Percentiles rank a stretch among this genome's conserved stretches.
These are phyloP conservation scores for Tolypocladium amazonense DNA, from an alignment of 2,329 filamentous ascomycete genomes.

Conservation along the genomic window DNA sequence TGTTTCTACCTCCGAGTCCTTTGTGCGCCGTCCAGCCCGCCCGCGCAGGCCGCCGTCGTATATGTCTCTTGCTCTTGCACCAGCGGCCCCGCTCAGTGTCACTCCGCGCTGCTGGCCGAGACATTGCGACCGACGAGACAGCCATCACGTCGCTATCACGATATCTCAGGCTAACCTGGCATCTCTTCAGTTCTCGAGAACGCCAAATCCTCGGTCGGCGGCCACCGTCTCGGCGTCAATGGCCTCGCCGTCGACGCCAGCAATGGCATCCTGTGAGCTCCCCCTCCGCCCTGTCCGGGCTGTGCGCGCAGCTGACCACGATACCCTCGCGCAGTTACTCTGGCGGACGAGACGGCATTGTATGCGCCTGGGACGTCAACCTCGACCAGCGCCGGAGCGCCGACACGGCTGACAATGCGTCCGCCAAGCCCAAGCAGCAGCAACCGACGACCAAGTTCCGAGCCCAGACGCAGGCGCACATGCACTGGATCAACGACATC, in stretches of 20 bases:
- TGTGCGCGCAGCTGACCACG: neutral
- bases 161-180: neutral
- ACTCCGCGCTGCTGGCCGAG: neutral
- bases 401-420: conserved; percentile 15
- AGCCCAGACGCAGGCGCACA: conserved; percentile 63
- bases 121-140: neutral
- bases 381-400: conserved; percentile 44
- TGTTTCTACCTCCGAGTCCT: conserved; percentile 1
- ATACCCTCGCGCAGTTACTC: conserved; percentile 59
- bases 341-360: conserved; percentile 85
- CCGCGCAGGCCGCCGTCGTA: neutral
- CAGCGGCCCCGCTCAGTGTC: neutral
- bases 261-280: conserved; percentile 72
- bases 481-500: conserved; percentile 94
- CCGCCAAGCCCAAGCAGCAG: conserved; percentile 15
- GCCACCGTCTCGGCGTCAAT: conserved; percentile 90
- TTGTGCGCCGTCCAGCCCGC: neutral
- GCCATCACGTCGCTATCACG: neutral
- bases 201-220: conserved; percentile 52
- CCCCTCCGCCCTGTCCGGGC: neutral
- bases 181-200: conserved; percentile 42
- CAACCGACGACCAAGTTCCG: conserved; percentile 45
- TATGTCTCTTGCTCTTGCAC: neutral
- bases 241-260: conserved; percentile 78
- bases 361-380: conserved; percentile 91